Evolutionary conservation across 2,329 filamentous ascomycete genomes (phyloP).

Genomic region (Tolypocladium ovalisporum): DNA sequence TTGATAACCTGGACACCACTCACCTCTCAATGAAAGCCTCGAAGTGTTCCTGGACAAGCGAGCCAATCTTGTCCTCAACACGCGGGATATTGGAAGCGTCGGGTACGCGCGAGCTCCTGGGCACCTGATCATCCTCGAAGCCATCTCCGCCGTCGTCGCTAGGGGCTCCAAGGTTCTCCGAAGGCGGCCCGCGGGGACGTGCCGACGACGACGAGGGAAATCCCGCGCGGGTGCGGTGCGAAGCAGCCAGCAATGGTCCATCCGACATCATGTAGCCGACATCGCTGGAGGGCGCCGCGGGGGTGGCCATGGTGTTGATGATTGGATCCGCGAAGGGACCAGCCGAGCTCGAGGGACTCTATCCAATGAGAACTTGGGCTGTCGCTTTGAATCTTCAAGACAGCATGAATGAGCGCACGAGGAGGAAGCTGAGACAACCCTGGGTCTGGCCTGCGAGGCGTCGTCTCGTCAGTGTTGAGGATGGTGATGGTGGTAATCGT

Average conservation of each 20-base stretch:
- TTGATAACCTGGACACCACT: not conserved
- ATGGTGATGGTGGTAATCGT: not conserved
- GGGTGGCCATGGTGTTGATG: not conserved
- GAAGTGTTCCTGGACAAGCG: conserved; percentile 65
- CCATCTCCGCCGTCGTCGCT: conserved; percentile 53
- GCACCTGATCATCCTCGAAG: conserved; percentile 55
- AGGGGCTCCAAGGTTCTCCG: conserved; percentile 47
- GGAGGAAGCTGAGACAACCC: not conserved
- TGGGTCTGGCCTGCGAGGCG: not conserved
- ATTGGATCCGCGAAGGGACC: not conserved
- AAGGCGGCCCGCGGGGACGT: conserved; percentile 48
- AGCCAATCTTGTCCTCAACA: conserved; percentile 66
- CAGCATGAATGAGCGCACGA: not conserved
- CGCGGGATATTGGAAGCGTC: conserved; percentile 48
- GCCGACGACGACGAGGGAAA: conserved; percentile 41
- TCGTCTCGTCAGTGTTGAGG: not conserved
- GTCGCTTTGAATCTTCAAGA: not conserved
- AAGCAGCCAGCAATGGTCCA: conserved; percentile 29
- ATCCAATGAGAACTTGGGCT: not conserved
- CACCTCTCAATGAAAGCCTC: conserved; percentile 72
- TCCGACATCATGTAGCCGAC: conserved; percentile 48
- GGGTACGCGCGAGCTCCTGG: conserved; percentile 34
- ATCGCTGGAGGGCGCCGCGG: conserved; percentile 45
- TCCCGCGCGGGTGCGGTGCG: conserved; percentile 30
- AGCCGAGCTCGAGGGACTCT: not conserved